A percentile compares a stretch with the other conserved stretches of the same genome.
Conservation (phyloP, 352 stramenopile genomes). For the Pythium aristosporum region DNA sequence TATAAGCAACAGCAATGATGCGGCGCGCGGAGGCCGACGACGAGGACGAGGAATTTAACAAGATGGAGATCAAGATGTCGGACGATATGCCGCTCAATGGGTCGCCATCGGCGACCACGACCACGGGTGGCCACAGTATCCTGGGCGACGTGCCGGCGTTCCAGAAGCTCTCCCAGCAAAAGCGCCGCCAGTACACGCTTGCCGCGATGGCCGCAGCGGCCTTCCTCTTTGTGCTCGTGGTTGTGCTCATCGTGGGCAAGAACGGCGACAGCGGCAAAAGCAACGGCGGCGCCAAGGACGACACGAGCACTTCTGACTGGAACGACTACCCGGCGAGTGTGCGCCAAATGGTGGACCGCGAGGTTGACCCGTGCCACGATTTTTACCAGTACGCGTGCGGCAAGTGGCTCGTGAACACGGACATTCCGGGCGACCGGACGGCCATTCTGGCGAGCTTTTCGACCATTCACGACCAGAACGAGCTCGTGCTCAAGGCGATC, state of each 20-base stretch:
- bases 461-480: constrained; percentile 35
- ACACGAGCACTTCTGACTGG: constrained; percentile 16
- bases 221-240: constrained; percentile 27
- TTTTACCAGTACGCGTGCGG: constrained; percentile 48
- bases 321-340: constrained; percentile 27
- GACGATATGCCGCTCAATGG: constrained; percentile 31
- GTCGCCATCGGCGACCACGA: constrained; percentile 6
- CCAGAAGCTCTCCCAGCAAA: constrained; percentile 19
- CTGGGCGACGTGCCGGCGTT: constrained; percentile 27
- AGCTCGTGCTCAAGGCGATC: constrained; percentile 37
- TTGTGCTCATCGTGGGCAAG: constrained; percentile 24
- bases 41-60: constrained; percentile 27
- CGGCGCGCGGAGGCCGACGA: constrained; percentile 11
- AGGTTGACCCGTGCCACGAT: constrained; percentile 34
- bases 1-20: constrained; percentile 9
- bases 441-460: constrained; percentile 31
- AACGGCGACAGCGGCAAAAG: background rate
- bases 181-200: constrained; percentile 26
- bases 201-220: constrained; percentile 14
- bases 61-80: constrained; percentile 35
- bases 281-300: constrained; percentile 2
- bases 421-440: constrained; percentile 30
- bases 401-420: constrained; percentile 34
- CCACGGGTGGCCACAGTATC: constrained; percentile 8
- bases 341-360: constrained; percentile 30